Evolutionary conservation across 2,329 filamentous ascomycete genomes (phyloP), one percentile per base, ranked within the genome.

Genomic region (Endothia cerciana): DNA sequence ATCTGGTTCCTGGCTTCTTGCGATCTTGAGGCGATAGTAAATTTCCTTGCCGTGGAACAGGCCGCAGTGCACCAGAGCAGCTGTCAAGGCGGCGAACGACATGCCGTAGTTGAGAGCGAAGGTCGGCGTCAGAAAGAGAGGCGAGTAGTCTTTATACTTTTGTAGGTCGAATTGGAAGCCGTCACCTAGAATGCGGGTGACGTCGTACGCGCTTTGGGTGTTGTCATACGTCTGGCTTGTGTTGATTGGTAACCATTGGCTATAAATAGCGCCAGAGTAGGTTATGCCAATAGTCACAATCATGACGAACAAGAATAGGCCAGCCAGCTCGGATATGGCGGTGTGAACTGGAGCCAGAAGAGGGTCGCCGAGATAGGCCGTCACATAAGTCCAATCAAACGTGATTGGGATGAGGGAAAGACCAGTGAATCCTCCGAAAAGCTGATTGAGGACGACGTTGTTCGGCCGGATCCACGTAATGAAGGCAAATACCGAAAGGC

Each of bases 181-280:
- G 0, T 76, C 67, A 25, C 80, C 81, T 6, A 89, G 78, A 28
- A 88, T 85, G 2, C 80, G 79, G 13, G 75, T 77, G 17, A 86
- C 81, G 28, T 85, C 80, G 71, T 88, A 88, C 0, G 74, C 58
- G 1, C 72, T 71, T 13, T 83, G 85, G 0, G 81, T 85, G 65
- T 88, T 88, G 74, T 89, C 85, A 66, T 83, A 88, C 0, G 81
- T 81, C 56, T 81, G 78, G 28, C 84, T 82, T 13, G 81, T 81
- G 40, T 85, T 82, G 64, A 88, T 79, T 0, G 86, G 85, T 19
- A 89, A 73, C 65, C 86, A 87, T 2, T 84, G 81, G 0, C 82
- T 78, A 68, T 82, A 79, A 73, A 80, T 76, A 0, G 79, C 76
- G 19, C 81, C 81, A 0, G 76, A 76, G 70, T 82, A 83, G 17